Conservation (phyloP, 768 basidiomycete species). For the Mycena floridula region DNA sequence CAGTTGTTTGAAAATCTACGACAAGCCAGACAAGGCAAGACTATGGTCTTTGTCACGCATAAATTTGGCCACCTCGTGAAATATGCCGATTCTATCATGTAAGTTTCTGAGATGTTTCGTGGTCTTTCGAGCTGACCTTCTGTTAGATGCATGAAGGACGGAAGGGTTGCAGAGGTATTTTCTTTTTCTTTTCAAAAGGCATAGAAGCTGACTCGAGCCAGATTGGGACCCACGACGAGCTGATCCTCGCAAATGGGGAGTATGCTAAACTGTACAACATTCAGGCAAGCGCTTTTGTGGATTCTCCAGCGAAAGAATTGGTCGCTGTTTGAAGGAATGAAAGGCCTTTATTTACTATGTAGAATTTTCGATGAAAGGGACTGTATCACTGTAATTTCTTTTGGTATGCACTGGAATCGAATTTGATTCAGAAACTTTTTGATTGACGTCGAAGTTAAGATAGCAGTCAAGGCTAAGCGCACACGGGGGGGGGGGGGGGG, state of each 20-base stretch:
- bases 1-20: conserved; percentile 28
- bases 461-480: too few species aligned
- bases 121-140: neutral
- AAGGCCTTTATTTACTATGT: too few species aligned
- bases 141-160: conserved; percentile 32
- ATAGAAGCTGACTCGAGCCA: too few species aligned
- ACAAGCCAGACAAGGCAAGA: conserved; percentile 26
- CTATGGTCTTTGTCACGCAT: conserved; percentile 32
- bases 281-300: conserved; percentile 27
- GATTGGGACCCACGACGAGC: conserved; percentile 25
- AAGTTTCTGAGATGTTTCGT: conserved; percentile 5
- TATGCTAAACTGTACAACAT: conserved; percentile 28
- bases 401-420: too few species aligned
- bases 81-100: conserved; percentile 31
- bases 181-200: too few species aligned
- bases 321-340: too few species aligned
- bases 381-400: too few species aligned
- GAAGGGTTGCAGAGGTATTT: conserved; percentile 23
- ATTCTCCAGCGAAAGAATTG: too few species aligned
- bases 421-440: too few species aligned
- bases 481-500: too few species aligned
- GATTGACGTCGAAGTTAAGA: too few species aligned
- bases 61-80: conserved; percentile 31
- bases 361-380: too few species aligned
- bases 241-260: conserved; percentile 24